Percentiles rank a stretch among this genome's conserved stretches.
Conservation (phyloP, 345 rosid genomes). For the Pelargonium nanum region DNA sequence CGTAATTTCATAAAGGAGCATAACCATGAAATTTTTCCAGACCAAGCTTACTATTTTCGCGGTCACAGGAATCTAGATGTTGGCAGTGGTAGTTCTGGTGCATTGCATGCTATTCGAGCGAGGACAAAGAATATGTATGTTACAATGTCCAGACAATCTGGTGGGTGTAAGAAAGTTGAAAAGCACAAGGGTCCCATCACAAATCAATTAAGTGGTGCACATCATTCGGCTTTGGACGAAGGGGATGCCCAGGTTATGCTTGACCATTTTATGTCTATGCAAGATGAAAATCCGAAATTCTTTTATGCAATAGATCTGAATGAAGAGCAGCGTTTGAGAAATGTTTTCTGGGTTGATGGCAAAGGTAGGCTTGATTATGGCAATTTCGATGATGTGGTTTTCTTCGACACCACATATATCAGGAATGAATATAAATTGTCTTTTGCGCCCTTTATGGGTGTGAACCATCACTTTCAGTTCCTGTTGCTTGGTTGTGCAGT, state of each 20-base stretch:
- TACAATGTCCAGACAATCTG: neutral
- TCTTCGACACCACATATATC: neutral
- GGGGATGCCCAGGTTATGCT: neutral
- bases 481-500: neutral
- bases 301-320: neutral
- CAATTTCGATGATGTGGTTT: neutral
- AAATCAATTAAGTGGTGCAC: neutral
- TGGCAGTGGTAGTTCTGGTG: neutral
- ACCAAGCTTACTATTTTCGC: neutral
- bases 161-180: neutral
- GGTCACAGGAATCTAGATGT: neutral
- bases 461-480: neutral
- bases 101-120: neutral
- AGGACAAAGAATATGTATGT: neutral
- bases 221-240: neutral
- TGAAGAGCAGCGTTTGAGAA: neutral
- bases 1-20: conserved; percentile 9
- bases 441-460: neutral
- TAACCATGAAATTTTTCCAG: conserved; percentile 5
- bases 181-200: neutral
- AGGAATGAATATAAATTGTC: neutral
- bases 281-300: neutral
- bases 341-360: neutral
- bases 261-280: neutral
- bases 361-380: neutral